phyloP scores from a whole-genome alignment of 31 red algal species.

The Asparagopsis taxiformis region DNA sequence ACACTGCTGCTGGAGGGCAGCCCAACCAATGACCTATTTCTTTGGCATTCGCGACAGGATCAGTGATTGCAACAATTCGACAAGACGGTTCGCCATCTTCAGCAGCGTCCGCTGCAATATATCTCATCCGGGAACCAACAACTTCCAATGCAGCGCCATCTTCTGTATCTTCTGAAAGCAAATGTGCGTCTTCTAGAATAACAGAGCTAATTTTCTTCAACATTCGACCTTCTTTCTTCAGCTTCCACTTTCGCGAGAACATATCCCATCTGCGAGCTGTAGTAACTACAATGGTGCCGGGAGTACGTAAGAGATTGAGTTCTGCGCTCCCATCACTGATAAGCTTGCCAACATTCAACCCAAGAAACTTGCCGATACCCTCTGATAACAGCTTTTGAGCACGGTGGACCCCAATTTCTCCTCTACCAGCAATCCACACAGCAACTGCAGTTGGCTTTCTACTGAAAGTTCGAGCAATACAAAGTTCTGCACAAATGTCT shows the following conservation, averaged over 20 bases:
- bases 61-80: slow-evolving; percentile 75
- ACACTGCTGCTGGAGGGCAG: slow-evolving; percentile 52
- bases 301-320: slow-evolving; percentile 20
- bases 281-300: slow-evolving; percentile 73
- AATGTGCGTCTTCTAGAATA: slow-evolving; percentile 73
- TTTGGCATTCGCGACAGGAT: slow-evolving; percentile 71
- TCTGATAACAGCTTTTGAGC: slow-evolving; percentile 13
- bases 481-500: slow-evolving; percentile 53
- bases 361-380: slow-evolving; percentile 39
- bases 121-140: slow-evolving; percentile 65
- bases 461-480: slow-evolving; percentile 44
- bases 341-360: slow-evolving; percentile 41
- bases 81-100: slow-evolving; percentile 28
- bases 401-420: slow-evolving; percentile 30
- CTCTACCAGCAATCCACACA: slow-evolving; percentile 66
- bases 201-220: slow-evolving; percentile 58
- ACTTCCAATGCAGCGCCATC: slow-evolving; percentile 69
- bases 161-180: slow-evolving; percentile 16
- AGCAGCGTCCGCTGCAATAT: slow-evolving; percentile 55
- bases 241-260: slow-evolving; percentile 80
- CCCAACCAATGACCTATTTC: slow-evolving; percentile 91
- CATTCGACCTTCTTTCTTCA: slow-evolving; percentile 60
- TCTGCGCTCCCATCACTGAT: slow-evolving; percentile 38
- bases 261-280: slow-evolving; percentile 82
- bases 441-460: slow-evolving; percentile 44